Conservation (phyloP, 176 grass and related monocot genomes). For the Oropetium thomaeum region DNA sequence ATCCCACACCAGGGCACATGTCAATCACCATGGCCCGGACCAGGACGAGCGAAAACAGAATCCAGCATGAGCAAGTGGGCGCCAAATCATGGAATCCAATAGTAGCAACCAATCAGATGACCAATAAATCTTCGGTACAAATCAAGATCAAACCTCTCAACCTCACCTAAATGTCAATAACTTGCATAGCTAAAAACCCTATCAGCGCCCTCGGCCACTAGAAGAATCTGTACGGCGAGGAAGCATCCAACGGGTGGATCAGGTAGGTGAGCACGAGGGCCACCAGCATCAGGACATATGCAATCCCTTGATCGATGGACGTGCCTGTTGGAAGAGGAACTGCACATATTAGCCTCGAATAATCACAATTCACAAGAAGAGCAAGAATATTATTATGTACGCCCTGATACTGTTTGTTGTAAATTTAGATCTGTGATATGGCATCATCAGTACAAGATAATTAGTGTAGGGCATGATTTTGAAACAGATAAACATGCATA, state of each 20-base stretch:
- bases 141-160: conserved; percentile 19
- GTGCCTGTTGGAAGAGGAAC: conserved; percentile 38
- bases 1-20: conserved; percentile 14
- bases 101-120: conserved; percentile 18
- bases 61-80: conserved; percentile 21
- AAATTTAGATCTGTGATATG: too few relatives aligned
- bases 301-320: conserved; percentile 74
- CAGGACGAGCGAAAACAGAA: conserved; percentile 24
- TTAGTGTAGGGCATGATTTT: neutral
- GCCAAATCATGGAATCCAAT: conserved; percentile 34
- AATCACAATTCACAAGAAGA: neutral
- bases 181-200: conserved; percentile 11
- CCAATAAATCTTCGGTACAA: conserved; percentile 3
- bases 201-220: conserved; percentile 14
- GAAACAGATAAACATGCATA: neutral
- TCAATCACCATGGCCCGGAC: neutral
- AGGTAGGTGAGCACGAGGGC: conserved; percentile 80
- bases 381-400: neutral
- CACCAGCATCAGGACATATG: conserved; percentile 66
- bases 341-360: neutral
- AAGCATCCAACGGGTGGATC: conserved; percentile 75
- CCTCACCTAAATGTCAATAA: conserved; percentile 24
- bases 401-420: neutral
- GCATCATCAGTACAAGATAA: neutral
- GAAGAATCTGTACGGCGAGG: conserved; percentile 68